Percentiles rank a stretch among this genome's conserved stretches.
phyloP scores from a whole-genome alignment of 73 alveolate species.

The Tetrahymena elliotti region DNA sequence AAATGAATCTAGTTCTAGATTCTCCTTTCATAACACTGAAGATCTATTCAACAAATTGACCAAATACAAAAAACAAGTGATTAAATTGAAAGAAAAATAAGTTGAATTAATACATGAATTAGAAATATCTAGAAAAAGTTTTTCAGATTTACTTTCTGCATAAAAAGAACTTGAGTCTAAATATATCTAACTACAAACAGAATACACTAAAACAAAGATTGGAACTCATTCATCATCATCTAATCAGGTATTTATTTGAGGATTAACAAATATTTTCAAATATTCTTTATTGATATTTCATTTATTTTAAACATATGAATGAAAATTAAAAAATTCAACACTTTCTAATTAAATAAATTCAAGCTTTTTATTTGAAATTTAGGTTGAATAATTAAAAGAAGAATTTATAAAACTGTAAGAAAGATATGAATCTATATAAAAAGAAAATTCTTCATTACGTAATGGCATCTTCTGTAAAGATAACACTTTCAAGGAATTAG shows the following conservation, averaged over 20 bases:
- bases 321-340: neutral
- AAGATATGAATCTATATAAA: neutral
- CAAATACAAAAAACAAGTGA: neutral
- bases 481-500: neutral
- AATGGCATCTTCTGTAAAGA: neutral
- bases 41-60: neutral
- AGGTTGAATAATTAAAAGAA: neutral
- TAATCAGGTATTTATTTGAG: neutral
- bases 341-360: too few relatives aligned
- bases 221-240: neutral
- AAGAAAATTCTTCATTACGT: neutral
- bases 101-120: neutral
- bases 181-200: neutral
- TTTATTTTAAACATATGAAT: too few relatives aligned
- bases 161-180: neutral
- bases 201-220: neutral
- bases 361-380: neutral
- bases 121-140: neutral
- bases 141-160: neutral
- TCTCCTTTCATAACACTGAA: neutral
- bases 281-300: too few relatives aligned
- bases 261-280: too few relatives aligned
- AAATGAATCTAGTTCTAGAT: neutral
- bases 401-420: neutral
- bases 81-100: neutral